Evolutionary conservation across 2,329 filamentous ascomycete genomes (phyloP).

Genomic region (Intubia oerlemansii): DNA sequence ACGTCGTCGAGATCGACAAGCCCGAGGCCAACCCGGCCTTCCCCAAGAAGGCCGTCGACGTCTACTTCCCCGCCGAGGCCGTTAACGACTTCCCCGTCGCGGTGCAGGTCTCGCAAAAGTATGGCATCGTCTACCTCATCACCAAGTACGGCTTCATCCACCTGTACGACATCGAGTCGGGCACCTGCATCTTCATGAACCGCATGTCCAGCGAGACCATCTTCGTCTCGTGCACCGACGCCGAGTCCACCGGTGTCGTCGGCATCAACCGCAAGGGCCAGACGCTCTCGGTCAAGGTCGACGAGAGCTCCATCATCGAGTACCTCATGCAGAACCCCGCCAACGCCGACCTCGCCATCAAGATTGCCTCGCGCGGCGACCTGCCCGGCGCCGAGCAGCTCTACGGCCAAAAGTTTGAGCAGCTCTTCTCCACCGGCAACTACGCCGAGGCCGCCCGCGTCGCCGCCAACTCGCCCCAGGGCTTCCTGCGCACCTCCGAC

Average conservation of each 20-base stretch:
- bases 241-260: slow-evolving; percentile 68
- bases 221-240: slow-evolving; percentile 78
- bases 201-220: slow-evolving; percentile 98
- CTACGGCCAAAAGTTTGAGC: slow-evolving; percentile 83
- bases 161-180: slow-evolving; percentile 91
- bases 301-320: slow-evolving; percentile 76
- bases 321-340: slow-evolving; percentile 94
- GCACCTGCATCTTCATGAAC: slow-evolving; percentile 97
- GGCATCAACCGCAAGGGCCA: slow-evolving; percentile 97
- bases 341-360: slow-evolving; percentile 82
- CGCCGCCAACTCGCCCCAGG: slow-evolving; percentile 86
- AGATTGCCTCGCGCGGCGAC: slow-evolving; percentile 83
- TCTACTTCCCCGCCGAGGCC: slow-evolving; percentile 92
- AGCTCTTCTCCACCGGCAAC: slow-evolving; percentile 57
- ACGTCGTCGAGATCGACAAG: slow-evolving; percentile 95
- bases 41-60: slow-evolving; percentile 88
- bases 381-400: slow-evolving; percentile 86
- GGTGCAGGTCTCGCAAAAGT: slow-evolving; percentile 91
- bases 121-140: slow-evolving; percentile 90
- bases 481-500: slow-evolving; percentile 81
- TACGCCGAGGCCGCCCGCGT: slow-evolving; percentile 85
- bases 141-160: slow-evolving; percentile 99
- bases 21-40: slow-evolving; percentile 74
- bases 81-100: slow-evolving; percentile 95
- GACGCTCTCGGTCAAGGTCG: slow-evolving; percentile 80